Conservation (phyloP, 345 rosid genomes). For the Eucalyptus albens region DNA sequence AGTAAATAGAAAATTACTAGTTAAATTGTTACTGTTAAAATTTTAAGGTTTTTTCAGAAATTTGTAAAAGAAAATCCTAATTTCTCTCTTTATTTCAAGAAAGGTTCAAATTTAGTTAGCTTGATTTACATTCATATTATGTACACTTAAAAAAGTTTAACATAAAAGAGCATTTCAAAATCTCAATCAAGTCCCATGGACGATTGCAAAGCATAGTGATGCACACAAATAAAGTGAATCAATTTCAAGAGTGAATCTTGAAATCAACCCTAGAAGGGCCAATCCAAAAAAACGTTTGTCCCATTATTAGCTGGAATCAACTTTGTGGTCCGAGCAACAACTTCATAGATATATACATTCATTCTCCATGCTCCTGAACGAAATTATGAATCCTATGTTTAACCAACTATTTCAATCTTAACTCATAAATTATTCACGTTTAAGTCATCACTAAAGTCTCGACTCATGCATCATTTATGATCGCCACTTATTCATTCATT, state of each 20-base stretch:
- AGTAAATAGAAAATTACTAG: background rate
- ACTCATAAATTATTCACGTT: rapidly evolving
- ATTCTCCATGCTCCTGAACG: background rate
- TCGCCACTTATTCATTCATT: background rate
- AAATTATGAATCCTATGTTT: background rate
- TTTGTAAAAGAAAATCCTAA: background rate
- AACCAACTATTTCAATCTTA: background rate
- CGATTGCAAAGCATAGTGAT: background rate
- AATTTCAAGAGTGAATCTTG: background rate
- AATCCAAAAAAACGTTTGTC: rapidly evolving
- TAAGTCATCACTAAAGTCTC: background rate
- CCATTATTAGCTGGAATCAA: rapidly evolving
- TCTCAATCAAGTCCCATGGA: background rate
- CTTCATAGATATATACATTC: background rate
- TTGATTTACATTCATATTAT: background rate
- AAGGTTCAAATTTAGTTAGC: background rate
- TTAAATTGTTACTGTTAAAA: background rate
- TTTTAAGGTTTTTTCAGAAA: background rate
- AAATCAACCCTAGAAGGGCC: background rate
- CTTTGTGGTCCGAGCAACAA: background rate
- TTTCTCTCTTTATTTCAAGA: background rate
- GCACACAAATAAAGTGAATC: background rate
- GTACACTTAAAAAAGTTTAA: background rate
- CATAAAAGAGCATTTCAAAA: background rate
- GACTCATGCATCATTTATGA: background rate